Base-by-base conservation (phyloP, 2,329 filamentous ascomycete genomes). In the Microascus cirrosus region DNA sequence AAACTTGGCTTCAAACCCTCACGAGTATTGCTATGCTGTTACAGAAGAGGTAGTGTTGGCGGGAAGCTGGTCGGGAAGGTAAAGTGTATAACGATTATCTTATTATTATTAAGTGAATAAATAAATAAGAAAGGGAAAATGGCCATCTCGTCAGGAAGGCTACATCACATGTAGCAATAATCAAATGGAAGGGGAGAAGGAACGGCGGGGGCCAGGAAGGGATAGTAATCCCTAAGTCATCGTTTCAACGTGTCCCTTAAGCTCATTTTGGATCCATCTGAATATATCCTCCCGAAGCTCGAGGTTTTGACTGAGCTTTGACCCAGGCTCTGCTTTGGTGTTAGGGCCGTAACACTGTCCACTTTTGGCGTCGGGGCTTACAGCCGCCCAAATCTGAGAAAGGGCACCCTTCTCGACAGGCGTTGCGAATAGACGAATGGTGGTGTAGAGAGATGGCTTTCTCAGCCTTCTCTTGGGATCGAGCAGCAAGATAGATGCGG, bases 301-400 rank as follows among this genome's bases (percentile, higher is more conserved):
- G 1, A 63, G 63, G 54, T 72, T 60, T 52, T 62, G 55, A 2
- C 60, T n/a, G 3, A 22, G 50, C 10, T 22, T n/a, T 15, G 50
- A 52, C 11, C 50, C 50, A 5, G 22, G 15, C 20, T 59, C 63
- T 13, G 56, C 42, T 2, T 66, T 58, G 2, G 69, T 70, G 2
- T 72, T 64, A 0, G 70, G 69, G 52, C 62, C 61, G 59, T 72
- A 73, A 58, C 68, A 70, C 58, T 59, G 63, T 1, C 70, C 70
- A 28, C 57, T 66, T 34, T 58, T 60, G 2, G 65, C 60, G 7
- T 66, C 64, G 1, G 58, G 56, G 13, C 61, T 61, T n/a, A 65
- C 65, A 2, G 65, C 62, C 25, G 68, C 70, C 72, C 72, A 74
- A 2, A 74, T 61, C 63, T 73, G 70, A 58, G 69, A 71, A 59